These are phyloP conservation scores for Marasmius oreades DNA, from an alignment of 1,284 basidiomycete genomes.

Conservation along the genomic window DNA sequence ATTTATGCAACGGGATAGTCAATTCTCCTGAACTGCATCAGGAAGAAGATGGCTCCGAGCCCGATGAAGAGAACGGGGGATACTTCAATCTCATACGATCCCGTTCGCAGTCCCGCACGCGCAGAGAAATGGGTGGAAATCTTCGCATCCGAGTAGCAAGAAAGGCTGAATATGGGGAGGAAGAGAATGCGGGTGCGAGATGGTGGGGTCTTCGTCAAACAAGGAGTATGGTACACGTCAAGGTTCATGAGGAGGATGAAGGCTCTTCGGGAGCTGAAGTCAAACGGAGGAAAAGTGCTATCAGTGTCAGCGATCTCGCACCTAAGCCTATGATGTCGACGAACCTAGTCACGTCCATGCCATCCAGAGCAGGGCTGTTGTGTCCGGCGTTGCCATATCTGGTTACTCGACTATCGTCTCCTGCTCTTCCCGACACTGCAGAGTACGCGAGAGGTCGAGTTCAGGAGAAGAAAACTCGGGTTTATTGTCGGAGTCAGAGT, in stretches of 20 bases:
- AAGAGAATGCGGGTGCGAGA: not conserved
- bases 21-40: not conserved
- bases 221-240: not conserved
- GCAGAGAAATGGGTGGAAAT: not conserved
- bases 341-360: not conserved
- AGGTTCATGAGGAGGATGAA: not conserved
- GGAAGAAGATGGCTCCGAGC: not conserved
- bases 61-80: not conserved
- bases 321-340: not conserved
- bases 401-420: not conserved
- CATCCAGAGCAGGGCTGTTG: not conserved
- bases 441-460: not conserved
- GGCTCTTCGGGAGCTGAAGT: not conserved
- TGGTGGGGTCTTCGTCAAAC: not conserved
- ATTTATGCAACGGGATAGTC: not conserved
- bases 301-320: not conserved
- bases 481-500: not conserved
- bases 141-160: not conserved
- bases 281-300: not conserved
- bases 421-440: not conserved
- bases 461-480: not conserved
- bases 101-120: not conserved
- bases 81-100: not conserved
- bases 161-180: no score
- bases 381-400: not conserved